Percentiles rank a stretch among this genome's conserved stretches.
These are phyloP conservation scores for Crithidia fasciculata DNA, from an alignment of 208 protist species.

Conservation along the genomic window DNA sequence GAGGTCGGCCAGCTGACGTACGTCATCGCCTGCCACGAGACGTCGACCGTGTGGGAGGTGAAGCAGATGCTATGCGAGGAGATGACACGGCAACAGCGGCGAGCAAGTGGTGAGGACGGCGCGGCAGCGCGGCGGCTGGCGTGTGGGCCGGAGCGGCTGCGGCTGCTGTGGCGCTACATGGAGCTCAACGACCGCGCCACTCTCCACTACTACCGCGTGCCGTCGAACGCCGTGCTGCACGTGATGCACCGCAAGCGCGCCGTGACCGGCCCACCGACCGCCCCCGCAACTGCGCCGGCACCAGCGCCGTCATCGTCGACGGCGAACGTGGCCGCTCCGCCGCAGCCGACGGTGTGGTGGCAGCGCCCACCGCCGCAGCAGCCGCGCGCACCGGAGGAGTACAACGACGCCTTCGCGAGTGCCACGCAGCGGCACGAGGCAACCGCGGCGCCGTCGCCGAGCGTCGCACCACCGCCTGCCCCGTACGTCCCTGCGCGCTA, in stretches of 20 bases:
- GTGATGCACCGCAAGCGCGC: slow-evolving; percentile 39
- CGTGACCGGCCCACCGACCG: slow-evolving; percentile 3
- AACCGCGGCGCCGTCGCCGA: background rate
- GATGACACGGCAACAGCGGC: slow-evolving; percentile 38
- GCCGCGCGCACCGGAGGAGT: slow-evolving; percentile 6
- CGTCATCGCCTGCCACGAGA: slow-evolving; percentile 58
- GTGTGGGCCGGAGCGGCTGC: slow-evolving; percentile 59
- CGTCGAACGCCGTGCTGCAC: slow-evolving; percentile 73
- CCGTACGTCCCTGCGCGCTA: background rate
- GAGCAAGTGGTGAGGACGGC: background rate
- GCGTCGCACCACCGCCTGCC: slow-evolving; percentile 7
- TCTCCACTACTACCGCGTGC: slow-evolving; percentile 84
- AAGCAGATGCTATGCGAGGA: slow-evolving; percentile 72
- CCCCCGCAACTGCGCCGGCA: background rate
- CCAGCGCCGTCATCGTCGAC: background rate
- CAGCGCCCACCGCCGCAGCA: slow-evolving; percentile 3
- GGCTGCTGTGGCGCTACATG: slow-evolving; percentile 87
- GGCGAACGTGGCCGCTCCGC: background rate
- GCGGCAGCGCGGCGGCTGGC: slow-evolving; percentile 13
- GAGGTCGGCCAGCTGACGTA: slow-evolving; percentile 38
- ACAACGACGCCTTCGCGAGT: slow-evolving; percentile 9
- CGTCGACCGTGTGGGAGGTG: slow-evolving; percentile 71
- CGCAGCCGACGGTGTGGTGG: slow-evolving; percentile 27
- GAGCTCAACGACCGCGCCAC: slow-evolving; percentile 86
- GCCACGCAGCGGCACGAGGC: background rate